A percentile compares a stretch with the other conserved stretches of the same genome.
Evolutionary conservation across 2,329 filamentous ascomycete species (phyloP).

Genomic region (Colletotrichum ledebouriae): DNA sequence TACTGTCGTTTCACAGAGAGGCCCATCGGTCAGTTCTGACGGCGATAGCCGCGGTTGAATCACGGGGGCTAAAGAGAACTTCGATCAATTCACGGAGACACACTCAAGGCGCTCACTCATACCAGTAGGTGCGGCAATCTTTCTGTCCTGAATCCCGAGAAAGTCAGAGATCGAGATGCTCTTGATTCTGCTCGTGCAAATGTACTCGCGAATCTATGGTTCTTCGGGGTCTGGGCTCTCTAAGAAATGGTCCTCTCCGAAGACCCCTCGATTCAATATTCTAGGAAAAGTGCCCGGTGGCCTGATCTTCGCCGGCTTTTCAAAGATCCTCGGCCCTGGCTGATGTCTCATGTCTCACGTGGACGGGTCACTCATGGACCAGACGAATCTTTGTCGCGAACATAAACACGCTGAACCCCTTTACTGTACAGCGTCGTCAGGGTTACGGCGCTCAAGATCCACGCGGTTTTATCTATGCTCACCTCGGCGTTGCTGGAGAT

Average conservation of each 20-base stretch:
- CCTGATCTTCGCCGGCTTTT: slow-evolving; percentile 5
- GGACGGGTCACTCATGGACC: no score
- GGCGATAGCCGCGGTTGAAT: no score
- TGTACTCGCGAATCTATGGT: slow-evolving; percentile 16
- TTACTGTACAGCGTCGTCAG: background rate
- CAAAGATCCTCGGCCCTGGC: background rate
- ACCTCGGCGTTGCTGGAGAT: slow-evolving; percentile 17
- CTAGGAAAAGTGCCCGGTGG: slow-evolving; percentile 26
- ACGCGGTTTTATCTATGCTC: slow-evolving; percentile 24
- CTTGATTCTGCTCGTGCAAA: background rate
- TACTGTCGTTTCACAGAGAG: no score
- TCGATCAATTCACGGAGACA: no score
- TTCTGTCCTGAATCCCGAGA: no score
- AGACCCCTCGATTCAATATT: slow-evolving; percentile 46
- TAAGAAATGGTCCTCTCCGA: slow-evolving; percentile 48
- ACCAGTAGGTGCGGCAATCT: no score
- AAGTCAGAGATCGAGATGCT: no score
- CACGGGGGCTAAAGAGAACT: no score
- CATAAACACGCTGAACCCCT: background rate
- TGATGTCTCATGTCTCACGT: no score
- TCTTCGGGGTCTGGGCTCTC: slow-evolving; percentile 43
- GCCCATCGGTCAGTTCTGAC: no score
- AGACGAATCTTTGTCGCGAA: no score
- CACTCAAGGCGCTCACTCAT: no score
- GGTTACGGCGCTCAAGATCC: slow-evolving; percentile 22